A percentile compares a stretch with the other conserved stretches of the same genome.
phyloP scores from a whole-genome alignment of 2,329 filamentous ascomycete species.

The Phyllosticta ampelicida region DNA sequence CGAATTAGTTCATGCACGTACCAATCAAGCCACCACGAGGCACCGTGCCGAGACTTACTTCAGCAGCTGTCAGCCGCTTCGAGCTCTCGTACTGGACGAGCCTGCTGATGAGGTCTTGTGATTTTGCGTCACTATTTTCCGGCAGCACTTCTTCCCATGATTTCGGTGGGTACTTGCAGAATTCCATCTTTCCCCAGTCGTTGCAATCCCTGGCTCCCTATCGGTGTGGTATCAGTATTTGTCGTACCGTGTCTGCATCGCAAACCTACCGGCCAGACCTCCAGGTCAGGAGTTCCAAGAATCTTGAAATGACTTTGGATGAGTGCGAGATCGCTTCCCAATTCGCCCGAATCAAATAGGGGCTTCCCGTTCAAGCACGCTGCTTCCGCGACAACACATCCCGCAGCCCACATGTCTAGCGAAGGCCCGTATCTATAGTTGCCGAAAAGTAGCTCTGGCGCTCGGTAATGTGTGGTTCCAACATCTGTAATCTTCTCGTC shows the following conservation, averaged over 20 bases:
- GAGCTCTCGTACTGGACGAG: constrained; percentile 65
- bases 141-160: constrained; percentile 62
- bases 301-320: constrained; percentile 90
- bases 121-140: constrained; percentile 42
- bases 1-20: background rate
- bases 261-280: constrained; percentile 63
- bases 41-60: constrained; percentile 36
- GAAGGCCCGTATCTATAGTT: constrained; percentile 58
- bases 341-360: constrained; percentile 77
- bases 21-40: background rate
- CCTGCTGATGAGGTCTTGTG: constrained; percentile 53
- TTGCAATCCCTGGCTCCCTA: constrained; percentile 57
- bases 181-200: constrained; percentile 81
- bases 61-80: constrained; percentile 53
- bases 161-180: constrained; percentile 58
- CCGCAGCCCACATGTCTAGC: constrained; percentile 84
- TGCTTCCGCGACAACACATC: constrained; percentile 73
- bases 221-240: constrained; percentile 11
- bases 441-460: constrained; percentile 85
- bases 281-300: constrained; percentile 71
- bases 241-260: background rate
- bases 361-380: constrained; percentile 44
- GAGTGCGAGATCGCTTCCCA: constrained; percentile 84
- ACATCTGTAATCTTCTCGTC: constrained; percentile 78
- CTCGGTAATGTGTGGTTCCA: constrained; percentile 81